Conservation (phyloP, 1,284 basidiomycete genomes). For the Pseudozyma hubeiensis region DNA sequence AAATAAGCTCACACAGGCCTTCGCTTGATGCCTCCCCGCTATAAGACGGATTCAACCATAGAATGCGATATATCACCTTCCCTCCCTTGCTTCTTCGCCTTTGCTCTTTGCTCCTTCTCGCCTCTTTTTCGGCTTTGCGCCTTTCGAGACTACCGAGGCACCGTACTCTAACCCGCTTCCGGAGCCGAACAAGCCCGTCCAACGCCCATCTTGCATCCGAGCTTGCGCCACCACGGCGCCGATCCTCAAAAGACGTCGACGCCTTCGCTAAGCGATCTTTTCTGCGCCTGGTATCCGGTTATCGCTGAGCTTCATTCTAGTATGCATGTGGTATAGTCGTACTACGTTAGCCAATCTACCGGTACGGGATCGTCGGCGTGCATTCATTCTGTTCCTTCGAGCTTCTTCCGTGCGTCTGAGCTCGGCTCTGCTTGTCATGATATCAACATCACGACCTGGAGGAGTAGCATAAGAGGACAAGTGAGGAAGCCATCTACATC, state of each 20-base stretch:
- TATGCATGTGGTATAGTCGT: too few species aligned
- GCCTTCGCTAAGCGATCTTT: constrained; percentile 13
- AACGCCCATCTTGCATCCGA: constrained; percentile 21
- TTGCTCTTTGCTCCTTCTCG: neutral
- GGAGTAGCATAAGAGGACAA: too few species aligned
- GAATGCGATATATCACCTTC: constrained; percentile 5
- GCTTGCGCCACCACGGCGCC: constrained; percentile 15
- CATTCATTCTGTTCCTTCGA: neutral
- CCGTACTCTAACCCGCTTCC: neutral
- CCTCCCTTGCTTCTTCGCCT: too few species aligned
- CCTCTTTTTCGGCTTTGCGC: neutral
- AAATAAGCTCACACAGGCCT: too few species aligned
- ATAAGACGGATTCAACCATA: too few species aligned
- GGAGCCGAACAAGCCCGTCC: constrained; percentile 11
- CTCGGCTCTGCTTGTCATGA: too few species aligned
- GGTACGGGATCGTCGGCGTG: constrained; percentile 11
- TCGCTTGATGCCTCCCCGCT: too few species aligned
- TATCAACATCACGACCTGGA: too few species aligned
- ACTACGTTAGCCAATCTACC: too few species aligned
- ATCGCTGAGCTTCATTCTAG: too few species aligned
- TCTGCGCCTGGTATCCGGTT: neutral
- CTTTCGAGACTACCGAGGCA: too few species aligned
- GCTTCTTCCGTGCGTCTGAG: neutral
- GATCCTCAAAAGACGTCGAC: constrained; percentile 5
- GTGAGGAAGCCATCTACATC: too few species aligned